These are phyloP conservation scores for Auxenochlorella pyrenoidosa DNA, from an alignment of 139 green algal species.

Conservation along the genomic window DNA sequence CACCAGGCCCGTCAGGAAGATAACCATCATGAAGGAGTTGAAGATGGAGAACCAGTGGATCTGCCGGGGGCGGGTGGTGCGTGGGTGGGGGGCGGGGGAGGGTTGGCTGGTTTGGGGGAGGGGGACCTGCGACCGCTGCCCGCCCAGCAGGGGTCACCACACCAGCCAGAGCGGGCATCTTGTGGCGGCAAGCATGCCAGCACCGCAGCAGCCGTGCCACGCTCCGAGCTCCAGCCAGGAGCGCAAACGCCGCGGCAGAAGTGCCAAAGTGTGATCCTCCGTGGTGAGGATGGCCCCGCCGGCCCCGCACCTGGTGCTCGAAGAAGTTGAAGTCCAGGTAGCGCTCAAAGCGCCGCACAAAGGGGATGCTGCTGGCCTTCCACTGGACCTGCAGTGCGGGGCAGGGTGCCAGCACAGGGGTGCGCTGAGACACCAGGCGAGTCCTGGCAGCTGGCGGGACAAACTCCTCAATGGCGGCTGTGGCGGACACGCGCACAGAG, in stretches of 20 bases:
- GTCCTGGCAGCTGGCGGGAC: no score
- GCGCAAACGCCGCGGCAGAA: no score
- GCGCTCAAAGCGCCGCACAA: conserved; percentile 90
- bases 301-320: conserved; percentile 89
- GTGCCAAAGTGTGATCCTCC: neutral
- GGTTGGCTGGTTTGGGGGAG: neutral
- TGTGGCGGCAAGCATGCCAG: no score
- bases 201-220: no score
- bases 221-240: no score
- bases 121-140: no score
- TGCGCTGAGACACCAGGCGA: no score
- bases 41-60: conserved; percentile 99
- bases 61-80: no score
- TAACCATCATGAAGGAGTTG: conserved; percentile 99
- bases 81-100: neutral
- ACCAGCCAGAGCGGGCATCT: no score
- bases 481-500: neutral
- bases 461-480: neutral
- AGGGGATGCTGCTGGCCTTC: conserved; percentile 76
- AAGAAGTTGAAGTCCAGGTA: conserved; percentile 99
- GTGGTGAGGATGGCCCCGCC: no score
- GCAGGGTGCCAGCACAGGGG: neutral
- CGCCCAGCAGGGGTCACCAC: no score
- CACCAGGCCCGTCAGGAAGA: conserved; percentile 97
- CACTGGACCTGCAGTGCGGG: conserved; percentile 74